Evolutionary conservation across 331 rosid species (phyloP).

Genomic region (Ulmus americana): DNA sequence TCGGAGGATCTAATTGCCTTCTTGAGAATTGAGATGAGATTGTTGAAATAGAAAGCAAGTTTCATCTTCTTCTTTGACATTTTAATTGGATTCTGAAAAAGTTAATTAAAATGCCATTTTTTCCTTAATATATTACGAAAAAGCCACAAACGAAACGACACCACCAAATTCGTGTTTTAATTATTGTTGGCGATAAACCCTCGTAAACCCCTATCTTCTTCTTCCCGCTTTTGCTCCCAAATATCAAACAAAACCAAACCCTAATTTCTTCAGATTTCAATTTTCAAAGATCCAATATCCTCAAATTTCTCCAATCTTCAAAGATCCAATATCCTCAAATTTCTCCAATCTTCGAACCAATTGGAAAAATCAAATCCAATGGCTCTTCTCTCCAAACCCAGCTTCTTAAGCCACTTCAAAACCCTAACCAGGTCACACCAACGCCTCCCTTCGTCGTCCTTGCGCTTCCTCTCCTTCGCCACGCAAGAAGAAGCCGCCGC

Average conservation of each 20-base stretch:
- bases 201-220: too few relatives aligned
- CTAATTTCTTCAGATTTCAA: not conserved
- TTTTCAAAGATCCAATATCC: too few relatives aligned
- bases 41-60: not conserved
- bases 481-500: conserved; percentile 88
- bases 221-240: too few relatives aligned
- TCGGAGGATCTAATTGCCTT: conserved; percentile 1
- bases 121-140: not conserved
- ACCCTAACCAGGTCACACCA: conserved; percentile 33
- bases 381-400: conserved; percentile 50
- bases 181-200: too few relatives aligned
- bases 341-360: not conserved
- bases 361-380: conserved; percentile 18
- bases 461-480: conserved; percentile 72
- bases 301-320: too few relatives aligned
- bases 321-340: too few relatives aligned
- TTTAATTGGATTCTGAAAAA: not conserved
- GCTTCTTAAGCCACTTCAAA: conserved; percentile 39
- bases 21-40: not conserved
- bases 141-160: conserved; percentile 15
- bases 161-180: too few relatives aligned
- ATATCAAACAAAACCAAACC: not conserved
- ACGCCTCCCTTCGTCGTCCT: conserved; percentile 23
- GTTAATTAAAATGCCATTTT: conserved; percentile 21
- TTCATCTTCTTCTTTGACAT: not conserved